Percentiles rank a stretch among this genome's conserved stretches.
These are phyloP conservation scores for Phytophthora sansomeana DNA, from an alignment of 352 stramenopile genomes.

Conservation along the genomic window DNA sequence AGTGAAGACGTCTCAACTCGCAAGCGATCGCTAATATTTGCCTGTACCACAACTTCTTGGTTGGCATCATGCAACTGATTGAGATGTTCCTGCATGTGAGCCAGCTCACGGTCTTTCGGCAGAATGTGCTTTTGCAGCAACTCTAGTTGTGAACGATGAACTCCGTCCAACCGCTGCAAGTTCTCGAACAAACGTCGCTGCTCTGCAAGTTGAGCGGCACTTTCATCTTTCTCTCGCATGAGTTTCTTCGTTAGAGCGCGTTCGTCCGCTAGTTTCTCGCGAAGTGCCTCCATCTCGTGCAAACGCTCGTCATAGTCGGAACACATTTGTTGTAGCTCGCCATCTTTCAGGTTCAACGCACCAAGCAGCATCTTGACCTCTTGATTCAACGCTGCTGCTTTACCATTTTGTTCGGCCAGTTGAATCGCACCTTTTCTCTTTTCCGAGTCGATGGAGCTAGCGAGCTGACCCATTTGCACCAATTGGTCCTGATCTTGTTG, in stretches of 20 bases:
- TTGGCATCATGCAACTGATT: constrained; percentile 67
- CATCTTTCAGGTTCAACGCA: constrained; percentile 67
- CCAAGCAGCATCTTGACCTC: constrained; percentile 77
- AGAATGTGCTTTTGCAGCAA: constrained; percentile 74
- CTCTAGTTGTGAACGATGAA: constrained; percentile 79
- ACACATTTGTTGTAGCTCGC: constrained; percentile 48
- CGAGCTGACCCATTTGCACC: constrained; percentile 61
- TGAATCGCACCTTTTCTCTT: constrained; percentile 51
- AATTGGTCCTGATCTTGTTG: constrained; percentile 78
- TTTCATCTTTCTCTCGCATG: constrained; percentile 55
- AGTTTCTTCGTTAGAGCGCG: constrained; percentile 33
- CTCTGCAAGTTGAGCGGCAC: constrained; percentile 34
- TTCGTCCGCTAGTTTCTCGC: constrained; percentile 52
- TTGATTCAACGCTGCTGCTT: constrained; percentile 63
- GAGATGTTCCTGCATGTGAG: constrained; percentile 72
- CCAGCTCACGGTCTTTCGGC: constrained; percentile 70
- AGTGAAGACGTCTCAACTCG: constrained; percentile 52
- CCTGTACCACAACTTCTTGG: constrained; percentile 74
- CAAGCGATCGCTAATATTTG: constrained; percentile 72
- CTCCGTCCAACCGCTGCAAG: constrained; percentile 69
- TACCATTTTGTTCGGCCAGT: constrained; percentile 55
- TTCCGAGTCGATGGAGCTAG: constrained; percentile 50
- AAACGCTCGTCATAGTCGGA: constrained; percentile 36
- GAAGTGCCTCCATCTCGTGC: constrained; percentile 42
- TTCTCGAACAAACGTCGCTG: constrained; percentile 58